A percentile compares a stretch with the other conserved stretches of the same genome.
These are phyloP conservation scores for Colletotrichum phormii DNA, from an alignment of 2,329 filamentous ascomycete species.

Conservation along the genomic window DNA sequence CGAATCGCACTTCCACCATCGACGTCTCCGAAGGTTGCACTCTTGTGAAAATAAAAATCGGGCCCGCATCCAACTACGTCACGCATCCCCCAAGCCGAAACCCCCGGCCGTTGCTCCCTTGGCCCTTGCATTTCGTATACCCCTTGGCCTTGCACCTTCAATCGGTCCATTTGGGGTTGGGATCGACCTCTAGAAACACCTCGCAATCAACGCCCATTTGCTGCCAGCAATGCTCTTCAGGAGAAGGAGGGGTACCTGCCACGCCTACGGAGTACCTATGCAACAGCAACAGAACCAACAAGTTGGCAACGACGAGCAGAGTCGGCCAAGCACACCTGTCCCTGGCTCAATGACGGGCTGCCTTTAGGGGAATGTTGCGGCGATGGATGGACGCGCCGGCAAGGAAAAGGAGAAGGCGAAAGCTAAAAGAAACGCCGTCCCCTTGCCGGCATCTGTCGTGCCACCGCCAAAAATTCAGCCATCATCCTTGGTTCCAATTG, in stretches of 20 bases:
- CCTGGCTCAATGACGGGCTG: neutral
- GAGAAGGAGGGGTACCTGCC: neutral
- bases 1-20: neutral
- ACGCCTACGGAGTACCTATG: too few relatives aligned
- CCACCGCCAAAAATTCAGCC: conserved; percentile 25
- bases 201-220: conserved; percentile 19
- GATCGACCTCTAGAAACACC: conserved; percentile 30
- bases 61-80: conserved; percentile 35
- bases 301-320: neutral
- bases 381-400: neutral
- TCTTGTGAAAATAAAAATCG: conserved; percentile 29
- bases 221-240: conserved; percentile 2
- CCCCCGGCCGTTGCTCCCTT: conserved; percentile 29
- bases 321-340: neutral
- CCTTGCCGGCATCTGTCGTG: conserved; percentile 24
- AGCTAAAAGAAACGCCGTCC: conserved; percentile 31
- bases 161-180: conserved; percentile 25
- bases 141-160: conserved; percentile 29
- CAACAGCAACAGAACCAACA: too few relatives aligned
- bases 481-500: conserved; percentile 26
- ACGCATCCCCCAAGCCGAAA: conserved; percentile 32
- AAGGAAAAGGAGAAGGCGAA: conserved; percentile 29
- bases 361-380: neutral
- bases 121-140: conserved; percentile 35
- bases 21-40: conserved; percentile 5